Evolutionary conservation across 2,329 filamentous ascomycete species (phyloP).

Genomic region (Coniella vitis): DNA sequence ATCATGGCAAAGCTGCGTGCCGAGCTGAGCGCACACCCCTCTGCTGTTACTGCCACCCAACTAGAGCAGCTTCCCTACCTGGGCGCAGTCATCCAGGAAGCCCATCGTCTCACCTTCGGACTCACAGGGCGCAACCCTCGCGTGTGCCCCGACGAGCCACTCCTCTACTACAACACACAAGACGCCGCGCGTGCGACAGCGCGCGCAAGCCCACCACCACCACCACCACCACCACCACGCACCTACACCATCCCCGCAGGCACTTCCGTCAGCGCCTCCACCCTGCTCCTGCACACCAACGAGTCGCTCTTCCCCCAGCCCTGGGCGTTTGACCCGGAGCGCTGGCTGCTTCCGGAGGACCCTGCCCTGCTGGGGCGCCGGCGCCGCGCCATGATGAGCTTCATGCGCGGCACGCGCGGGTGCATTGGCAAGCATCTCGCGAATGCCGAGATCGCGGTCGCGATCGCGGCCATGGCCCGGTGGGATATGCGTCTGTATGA

Average conservation of each 20-base stretch:
- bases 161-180: conserved; percentile 17
- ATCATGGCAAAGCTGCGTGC: conserved; percentile 18
- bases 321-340: conserved; percentile 1
- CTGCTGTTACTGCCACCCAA: conserved; percentile 10
- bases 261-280: conserved; percentile 31
- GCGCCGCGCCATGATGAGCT: conserved; percentile 1
- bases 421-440: conserved; percentile 35
- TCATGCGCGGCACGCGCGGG: conserved; percentile 29
- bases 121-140: conserved; percentile 31
- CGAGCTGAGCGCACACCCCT: conserved; percentile 16
- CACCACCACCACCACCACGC: too few species aligned
- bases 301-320: conserved; percentile 3
- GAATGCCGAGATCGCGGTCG: conserved; percentile 24
- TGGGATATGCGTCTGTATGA: conserved; percentile 25
- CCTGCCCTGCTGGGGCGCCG: neutral
- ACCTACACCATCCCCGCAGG: conserved; percentile 21
- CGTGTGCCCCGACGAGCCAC: conserved; percentile 17
- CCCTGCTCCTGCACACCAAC: conserved; percentile 25
- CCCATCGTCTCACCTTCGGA: conserved; percentile 30
- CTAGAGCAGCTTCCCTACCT: conserved; percentile 16
- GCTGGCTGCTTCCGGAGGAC: neutral
- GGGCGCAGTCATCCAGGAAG: conserved; percentile 21
- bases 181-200: neutral
- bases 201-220: too few species aligned
- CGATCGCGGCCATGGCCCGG: conserved; percentile 21